Evolutionary conservation across 1,284 basidiomycete genomes (phyloP), one percentile per base, ranked within the genome.

Genomic region (Pseudozyma hubeiensis): DNA sequence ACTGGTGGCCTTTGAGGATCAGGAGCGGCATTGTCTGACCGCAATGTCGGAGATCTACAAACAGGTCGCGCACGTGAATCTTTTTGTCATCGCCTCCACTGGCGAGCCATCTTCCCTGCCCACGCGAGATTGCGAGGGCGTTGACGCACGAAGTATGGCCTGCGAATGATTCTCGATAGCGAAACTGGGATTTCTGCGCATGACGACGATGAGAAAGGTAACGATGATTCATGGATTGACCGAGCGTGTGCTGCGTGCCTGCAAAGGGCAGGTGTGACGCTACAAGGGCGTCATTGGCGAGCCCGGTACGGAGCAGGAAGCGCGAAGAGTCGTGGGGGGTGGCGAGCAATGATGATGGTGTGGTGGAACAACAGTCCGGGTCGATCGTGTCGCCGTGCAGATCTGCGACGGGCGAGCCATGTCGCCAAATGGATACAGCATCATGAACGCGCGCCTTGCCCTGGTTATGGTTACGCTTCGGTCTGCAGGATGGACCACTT

Each of bases 61-160:
- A 59, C 37, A 73, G 30, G 43, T 73, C 70, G 31, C 60, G 24
- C 17, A 73, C 49, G 37, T 73, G 64, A n/a, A 73, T 68, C 54
- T 62, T 35, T 17, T 29, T 43, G 41, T 64, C 64, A 31, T 73
- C 70, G 17, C 70, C 70, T 19, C 37, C 70, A 30, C 57, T 64
- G 13, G 70, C 65, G 16, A 73, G 65, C 43, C 53, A 73, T 34
- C 65, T 48, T 9, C 60, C 70, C n/a, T 68, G 51, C 5, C 56
- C 56, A 0, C 57, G 45, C 6, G 70, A 73, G n/a, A 73, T 33
- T n/a, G 70, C 70, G 8, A 73, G 54, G 5, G 70, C 60, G 31
- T 73, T 73, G 53, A 73, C 49, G 43, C 70, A 73, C 3, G 70
- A 73, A 1, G 7, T 45, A 34, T 73, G 70, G 4, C 67, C 62